Evolutionary conservation across 495 filamentous ascomycete genomes (phyloP), one percentile per base, ranked within the genome.

Genomic region (Penicillium malachiteum): DNA sequence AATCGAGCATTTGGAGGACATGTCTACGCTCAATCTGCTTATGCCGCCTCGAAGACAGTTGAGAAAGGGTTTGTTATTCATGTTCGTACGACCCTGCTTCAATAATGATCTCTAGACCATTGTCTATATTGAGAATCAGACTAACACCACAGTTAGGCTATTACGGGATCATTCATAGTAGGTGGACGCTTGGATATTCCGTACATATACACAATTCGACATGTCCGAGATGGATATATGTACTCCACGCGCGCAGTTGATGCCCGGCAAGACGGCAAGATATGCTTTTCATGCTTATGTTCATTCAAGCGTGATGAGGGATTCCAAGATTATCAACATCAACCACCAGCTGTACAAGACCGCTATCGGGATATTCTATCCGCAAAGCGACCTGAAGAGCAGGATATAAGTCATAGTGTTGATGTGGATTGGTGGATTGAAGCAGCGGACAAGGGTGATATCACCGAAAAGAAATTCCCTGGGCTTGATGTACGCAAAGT

Each of bases 81-180:
- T 71, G 84, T 87, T 78, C 58, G 84, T 68, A 17, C 38, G 34
- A 54, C 12, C n/a, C 21, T 26, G 21, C 21, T 26, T 26, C 21
- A 1, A 26, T 2, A 26, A 33, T 39, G 46, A 12, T 33, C 9
- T 6, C 9, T 41, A 10, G 13, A 5, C 17, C 12, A 37, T 37
- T 1, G 7, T 37, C 1, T 18, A 10, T 21, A 11, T 13, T 41
- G 10, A 32, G 3, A 46, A 31, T 9, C 71, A 76, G 53, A 46
- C 52, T 59, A 34, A 64, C 37, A n/a, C 18, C 11, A 31, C 8
- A 10, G 38, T 40, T 53, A 89, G 87, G 80, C 84, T 48, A 82
- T 88, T 52, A 81, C 85, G 26, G 87, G 87, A 5, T 84, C 76
- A 69, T 91, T 91, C 64, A 83, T 85, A n/a, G 68, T 82, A 1